Evolutionary conservation across 140 eudicot species (phyloP), one percentile per base, ranked within the genome.

Genomic region (Cichorium intybus): DNA sequence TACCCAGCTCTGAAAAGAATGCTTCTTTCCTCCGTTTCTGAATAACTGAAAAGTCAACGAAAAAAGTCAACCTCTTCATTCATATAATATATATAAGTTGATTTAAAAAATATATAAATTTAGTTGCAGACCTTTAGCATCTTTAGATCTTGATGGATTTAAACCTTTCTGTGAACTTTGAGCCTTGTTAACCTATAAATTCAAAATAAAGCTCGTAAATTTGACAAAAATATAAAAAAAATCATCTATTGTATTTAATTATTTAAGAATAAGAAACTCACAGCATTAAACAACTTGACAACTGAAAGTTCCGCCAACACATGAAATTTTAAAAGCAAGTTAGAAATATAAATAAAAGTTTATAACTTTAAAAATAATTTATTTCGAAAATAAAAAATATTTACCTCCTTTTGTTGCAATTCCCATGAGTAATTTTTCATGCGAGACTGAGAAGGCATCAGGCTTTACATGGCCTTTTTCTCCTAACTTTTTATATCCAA

Each of bases 381-480:
- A 11, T 1, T 46, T 54, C 14, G 6, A 16, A 28, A 51, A 0
- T 7, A 0, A 35, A 0, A 60, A 11, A 54, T 10, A 10, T 8
- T 4, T 75, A 92, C 98, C 96, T 87, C 95, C 96, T 81, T 92
- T 92, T 4, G 98, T 92, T n/a, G 95, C 96, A 66, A 92, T 79
- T 67, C 89, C 88, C 12, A 85, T 60, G 27, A 88, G 86, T 45
- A 83, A 56, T 66, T 93, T 93, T 59, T 88, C 99, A 74, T 85
- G 90, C 1, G 95, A 29, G 56, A 88, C 95, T 67, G 84, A 77
- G 63, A 74, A 93, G 18, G 86, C 80, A 27, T 77, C 83, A 51
- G 92, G 99, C 80, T 85, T 84, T 64, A 83, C 95, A 66, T 88
- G 99, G 37, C 97, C 99, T 75, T 79, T 88, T 79, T 93, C 95